Evolutionary conservation across 192 early-diverging fungal species (phyloP).

Genomic region (Podochytrium sp.): DNA sequence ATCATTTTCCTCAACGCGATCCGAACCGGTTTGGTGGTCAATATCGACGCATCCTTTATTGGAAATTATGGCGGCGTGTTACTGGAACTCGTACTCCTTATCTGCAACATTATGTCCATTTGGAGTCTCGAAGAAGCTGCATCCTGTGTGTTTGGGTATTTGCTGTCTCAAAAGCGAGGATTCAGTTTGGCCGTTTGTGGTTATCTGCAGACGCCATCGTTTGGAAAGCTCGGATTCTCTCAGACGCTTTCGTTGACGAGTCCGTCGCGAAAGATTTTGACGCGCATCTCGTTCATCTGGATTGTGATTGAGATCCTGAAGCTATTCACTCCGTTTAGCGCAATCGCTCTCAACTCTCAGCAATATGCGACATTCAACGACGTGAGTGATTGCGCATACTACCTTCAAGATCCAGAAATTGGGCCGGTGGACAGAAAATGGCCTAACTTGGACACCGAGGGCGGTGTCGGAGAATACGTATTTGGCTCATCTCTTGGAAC

Average conservation of each 20-base stretch:
- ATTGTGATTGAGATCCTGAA: slow-evolving; percentile 15
- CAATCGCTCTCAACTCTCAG: background rate
- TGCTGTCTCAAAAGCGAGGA: background rate
- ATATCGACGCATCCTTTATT: background rate
- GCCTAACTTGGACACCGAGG: slow-evolving; percentile 5
- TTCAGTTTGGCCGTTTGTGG: slow-evolving; percentile 28
- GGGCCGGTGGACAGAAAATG: background rate
- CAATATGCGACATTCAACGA: background rate
- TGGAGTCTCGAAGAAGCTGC: slow-evolving; percentile 11
- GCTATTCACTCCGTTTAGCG: slow-evolving; percentile 18
- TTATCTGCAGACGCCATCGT: slow-evolving; percentile 16
- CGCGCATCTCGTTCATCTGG: slow-evolving; percentile 25
- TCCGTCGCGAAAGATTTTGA: slow-evolving; percentile 7
- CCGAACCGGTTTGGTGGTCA: background rate
- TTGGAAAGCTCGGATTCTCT: background rate
- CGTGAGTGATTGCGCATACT: background rate
- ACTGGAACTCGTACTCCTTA: slow-evolving; percentile 14
- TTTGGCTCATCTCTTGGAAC: slow-evolving; percentile 17
- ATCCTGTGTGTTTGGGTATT: background rate
- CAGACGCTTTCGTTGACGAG: background rate
- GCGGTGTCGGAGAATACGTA: slow-evolving; percentile 22
- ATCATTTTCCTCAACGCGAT: background rate
- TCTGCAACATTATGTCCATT: slow-evolving; percentile 19
- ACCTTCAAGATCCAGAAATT: slow-evolving; percentile 4
- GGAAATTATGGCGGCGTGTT: slow-evolving; percentile 4